Percentiles rank a stretch among this genome's conserved stretches.
Conservation (phyloP, 768 basidiomycete genomes). For the Porphyrellus cyaneotinctus region DNA sequence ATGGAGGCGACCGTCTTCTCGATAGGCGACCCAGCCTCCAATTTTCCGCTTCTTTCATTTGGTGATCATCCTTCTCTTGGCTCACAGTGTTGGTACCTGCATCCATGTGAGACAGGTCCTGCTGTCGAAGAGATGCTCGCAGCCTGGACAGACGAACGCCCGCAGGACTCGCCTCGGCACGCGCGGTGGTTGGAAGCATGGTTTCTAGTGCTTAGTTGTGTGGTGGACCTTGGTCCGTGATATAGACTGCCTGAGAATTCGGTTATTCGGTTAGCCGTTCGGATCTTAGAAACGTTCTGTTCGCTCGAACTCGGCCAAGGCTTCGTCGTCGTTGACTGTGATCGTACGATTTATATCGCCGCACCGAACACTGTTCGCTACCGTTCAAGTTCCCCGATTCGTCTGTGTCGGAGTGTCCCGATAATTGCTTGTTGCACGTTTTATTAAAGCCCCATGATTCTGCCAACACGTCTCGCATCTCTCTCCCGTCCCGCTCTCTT, state of each 20-base stretch:
- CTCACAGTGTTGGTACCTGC: slow-evolving; percentile 77
- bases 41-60: slow-evolving; percentile 78
- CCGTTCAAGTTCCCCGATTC: slow-evolving; percentile 1
- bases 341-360: slow-evolving; percentile 2
- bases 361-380: background rate
- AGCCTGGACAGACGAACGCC: slow-evolving; percentile 30
- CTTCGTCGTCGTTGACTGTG: background rate
- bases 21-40: slow-evolving; percentile 44
- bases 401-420: slow-evolving; percentile 20
- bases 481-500: slow-evolving; percentile 37
- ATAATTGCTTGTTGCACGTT: slow-evolving; percentile 8
- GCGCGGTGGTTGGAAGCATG: slow-evolving; percentile 63
- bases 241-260: background rate
- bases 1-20: slow-evolving; percentile 50
- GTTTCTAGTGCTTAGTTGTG: slow-evolving; percentile 69
- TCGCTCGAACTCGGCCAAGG: background rate
- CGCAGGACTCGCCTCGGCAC: slow-evolving; percentile 14
- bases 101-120: slow-evolving; percentile 74
- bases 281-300: slow-evolving; percentile 7
- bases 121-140: slow-evolving; percentile 66
- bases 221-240: slow-evolving; percentile 48
- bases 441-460: slow-evolving; percentile 39
- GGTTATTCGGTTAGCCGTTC: slow-evolving; percentile 2
- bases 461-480: slow-evolving; percentile 38
- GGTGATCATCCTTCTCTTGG: slow-evolving; percentile 82